Percentiles rank a stretch among this genome's conserved stretches.
phyloP scores from a whole-genome alignment of 768 basidiomycete genomes.

The Tylopilus vinaceipallidus region DNA sequence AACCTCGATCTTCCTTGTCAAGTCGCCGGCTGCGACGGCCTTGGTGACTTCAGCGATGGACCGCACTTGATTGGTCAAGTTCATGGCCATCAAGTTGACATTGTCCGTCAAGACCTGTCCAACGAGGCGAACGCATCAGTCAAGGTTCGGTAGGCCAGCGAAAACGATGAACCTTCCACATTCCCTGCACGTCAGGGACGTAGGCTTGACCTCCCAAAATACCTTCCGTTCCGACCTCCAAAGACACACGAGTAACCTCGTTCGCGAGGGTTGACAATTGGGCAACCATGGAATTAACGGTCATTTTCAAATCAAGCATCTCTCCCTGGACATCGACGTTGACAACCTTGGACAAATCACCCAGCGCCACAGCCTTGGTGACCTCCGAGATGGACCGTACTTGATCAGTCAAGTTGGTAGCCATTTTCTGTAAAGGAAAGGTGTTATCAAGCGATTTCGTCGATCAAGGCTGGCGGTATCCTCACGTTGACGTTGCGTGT shows the following conservation, averaged over 20 bases:
- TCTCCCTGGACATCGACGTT: slow-evolving; percentile 94
- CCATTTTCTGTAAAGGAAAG: slow-evolving; percentile 67
- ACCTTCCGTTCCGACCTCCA: slow-evolving; percentile 92
- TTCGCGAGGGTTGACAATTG: slow-evolving; percentile 72
- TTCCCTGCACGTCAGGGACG: slow-evolving; percentile 91
- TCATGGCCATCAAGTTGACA: slow-evolving; percentile 88
- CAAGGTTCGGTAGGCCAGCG: not conserved
- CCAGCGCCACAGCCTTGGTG: slow-evolving; percentile 74
- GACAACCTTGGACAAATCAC: slow-evolving; percentile 81
- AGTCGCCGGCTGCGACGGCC: slow-evolving; percentile 89
- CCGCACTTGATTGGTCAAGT: slow-evolving; percentile 88
- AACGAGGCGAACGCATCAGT: slow-evolving; percentile 12
- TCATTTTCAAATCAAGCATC: slow-evolving; percentile 83
- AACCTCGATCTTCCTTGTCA: slow-evolving; percentile 91
- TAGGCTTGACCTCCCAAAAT: slow-evolving; percentile 91
- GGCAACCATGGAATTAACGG: slow-evolving; percentile 76
- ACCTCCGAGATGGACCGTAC: slow-evolving; percentile 90
- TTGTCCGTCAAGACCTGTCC: slow-evolving; percentile 64
- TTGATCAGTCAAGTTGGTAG: slow-evolving; percentile 79
- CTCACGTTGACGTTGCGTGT: slow-evolving; percentile 85
- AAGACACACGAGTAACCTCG: slow-evolving; percentile 86
- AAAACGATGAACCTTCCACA: slow-evolving; percentile 71
- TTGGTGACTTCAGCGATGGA: slow-evolving; percentile 91
- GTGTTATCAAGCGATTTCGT: not conserved
- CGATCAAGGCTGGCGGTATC: not conserved